phyloP scores from a whole-genome alignment of 1,139 yeast species.

The Wickerhamiella infanticola region DNA sequence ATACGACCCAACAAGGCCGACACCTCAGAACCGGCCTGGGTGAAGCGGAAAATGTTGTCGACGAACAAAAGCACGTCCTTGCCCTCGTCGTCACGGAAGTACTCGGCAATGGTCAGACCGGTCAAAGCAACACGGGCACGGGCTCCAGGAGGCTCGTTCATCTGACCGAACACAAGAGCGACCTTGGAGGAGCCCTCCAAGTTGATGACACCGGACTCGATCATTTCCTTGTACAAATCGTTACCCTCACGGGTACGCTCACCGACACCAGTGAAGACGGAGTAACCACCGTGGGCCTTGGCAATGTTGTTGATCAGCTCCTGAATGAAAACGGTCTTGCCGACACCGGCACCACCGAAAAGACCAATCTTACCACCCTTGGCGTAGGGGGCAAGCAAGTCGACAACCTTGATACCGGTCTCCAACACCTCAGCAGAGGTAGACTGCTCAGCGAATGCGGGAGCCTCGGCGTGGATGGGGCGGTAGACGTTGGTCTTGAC shows the following conservation, averaged over 20 bases:
- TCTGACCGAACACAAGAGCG: conserved; percentile 98
- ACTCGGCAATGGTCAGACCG: conserved; percentile 99
- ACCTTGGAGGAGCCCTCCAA: conserved; percentile 99
- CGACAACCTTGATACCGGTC: conserved; percentile 99
- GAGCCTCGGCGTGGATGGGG: conserved; percentile 98
- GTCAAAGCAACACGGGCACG: conserved; percentile 99
- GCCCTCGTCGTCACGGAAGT: conserved; percentile 99
- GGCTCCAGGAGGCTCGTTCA: conserved; percentile 99
- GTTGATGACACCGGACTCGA: conserved; percentile 99
- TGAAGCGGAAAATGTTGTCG: conserved; percentile 99
- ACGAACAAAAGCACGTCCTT: conserved; percentile 99
- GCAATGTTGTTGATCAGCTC: conserved; percentile 99
- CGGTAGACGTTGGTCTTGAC: conserved; percentile 79
- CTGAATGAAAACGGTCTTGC: conserved; percentile 99
- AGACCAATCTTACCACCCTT: conserved; percentile 99
- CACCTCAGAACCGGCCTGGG: conserved; percentile 99
- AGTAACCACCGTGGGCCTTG: conserved; percentile 99
- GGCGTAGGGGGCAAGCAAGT: conserved; percentile 97
- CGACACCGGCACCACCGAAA: conserved; percentile 99
- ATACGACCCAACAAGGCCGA: conserved; percentile 99
- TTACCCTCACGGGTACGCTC: conserved; percentile 99
- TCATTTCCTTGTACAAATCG: conserved; percentile 99
- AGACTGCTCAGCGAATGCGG: conserved; percentile 89
- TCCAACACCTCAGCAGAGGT: conserved; percentile 96
- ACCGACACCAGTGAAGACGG: conserved; percentile 99